A percentile compares a stretch with the other conserved stretches of the same genome.
Conservation (phyloP, 2,329 filamentous ascomycete genomes). For the Colletotrichum gloeosporioides region DNA sequence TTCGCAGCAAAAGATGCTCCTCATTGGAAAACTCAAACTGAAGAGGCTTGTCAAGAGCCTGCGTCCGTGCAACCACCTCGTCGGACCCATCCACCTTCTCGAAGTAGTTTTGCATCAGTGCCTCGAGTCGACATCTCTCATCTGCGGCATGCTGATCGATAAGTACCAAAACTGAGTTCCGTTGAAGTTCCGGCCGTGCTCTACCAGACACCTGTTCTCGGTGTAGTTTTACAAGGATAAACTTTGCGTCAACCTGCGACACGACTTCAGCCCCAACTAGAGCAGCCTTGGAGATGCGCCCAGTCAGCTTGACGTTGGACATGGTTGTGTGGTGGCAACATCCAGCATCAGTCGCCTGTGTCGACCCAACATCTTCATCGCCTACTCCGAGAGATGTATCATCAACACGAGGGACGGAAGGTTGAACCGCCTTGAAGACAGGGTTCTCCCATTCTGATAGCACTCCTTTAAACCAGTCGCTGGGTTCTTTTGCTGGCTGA, state of each 20-base stretch:
- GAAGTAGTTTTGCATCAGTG: conserved; percentile 65
- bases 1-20: conserved; percentile 66
- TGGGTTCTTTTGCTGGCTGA: conserved; percentile 28
- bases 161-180: conserved; percentile 68
- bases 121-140: conserved; percentile 82
- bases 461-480: conserved; percentile 65
- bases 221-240: conserved; percentile 73
- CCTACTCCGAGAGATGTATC: conserved; percentile 19
- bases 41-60: conserved; percentile 57
- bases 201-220: not conserved
- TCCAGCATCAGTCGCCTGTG: not conserved
- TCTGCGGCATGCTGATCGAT: conserved; percentile 96
- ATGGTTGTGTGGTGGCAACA: not conserved
- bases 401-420: conserved; percentile 47
- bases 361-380: not conserved
- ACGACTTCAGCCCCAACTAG: conserved; percentile 70
- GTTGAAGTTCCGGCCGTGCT: not conserved
- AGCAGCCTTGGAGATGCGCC: conserved; percentile 65
- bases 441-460: conserved; percentile 77
- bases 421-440: conserved; percentile 63
- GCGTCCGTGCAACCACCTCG: conserved; percentile 30
- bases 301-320: conserved; percentile 28
- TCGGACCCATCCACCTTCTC: not conserved
- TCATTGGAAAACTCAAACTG: conserved; percentile 66
- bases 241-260: conserved; percentile 88